These are phyloP conservation scores for Fusarium paranaense DNA, from an alignment of 2,329 filamentous ascomycete genomes.

Conservation along the genomic window DNA sequence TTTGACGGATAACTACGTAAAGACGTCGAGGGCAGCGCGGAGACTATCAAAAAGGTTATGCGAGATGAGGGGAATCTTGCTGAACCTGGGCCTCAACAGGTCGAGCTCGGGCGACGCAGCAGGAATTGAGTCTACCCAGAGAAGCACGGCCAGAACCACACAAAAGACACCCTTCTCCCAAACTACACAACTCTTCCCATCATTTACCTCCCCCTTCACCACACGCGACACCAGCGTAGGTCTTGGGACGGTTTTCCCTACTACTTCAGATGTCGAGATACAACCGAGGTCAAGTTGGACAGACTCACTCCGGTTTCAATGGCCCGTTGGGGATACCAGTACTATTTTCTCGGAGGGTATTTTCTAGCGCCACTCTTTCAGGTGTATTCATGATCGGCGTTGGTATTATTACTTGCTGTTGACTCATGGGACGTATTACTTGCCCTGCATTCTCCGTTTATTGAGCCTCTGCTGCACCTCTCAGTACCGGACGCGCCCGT, in stretches of 20 bases:
- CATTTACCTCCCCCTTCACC: neutral
- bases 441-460: neutral
- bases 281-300: slow-evolving; percentile 27
- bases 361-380: slow-evolving; percentile 1
- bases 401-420: neutral
- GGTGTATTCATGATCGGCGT: neutral
- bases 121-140: neutral
- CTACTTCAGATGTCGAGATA: slow-evolving; percentile 19
- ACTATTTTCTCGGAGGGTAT: slow-evolving; percentile 34
- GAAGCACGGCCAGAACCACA: neutral
- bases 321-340: slow-evolving; percentile 26
- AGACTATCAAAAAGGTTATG: slow-evolving; percentile 15
- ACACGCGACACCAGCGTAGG: neutral
- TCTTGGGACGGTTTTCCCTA: neutral
- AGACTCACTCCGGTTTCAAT: slow-evolving; percentile 22
- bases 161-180: neutral
- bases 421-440: neutral
- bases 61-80: slow-evolving; percentile 19
- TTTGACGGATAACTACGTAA: slow-evolving; percentile 20
- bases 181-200: neutral
- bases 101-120: slow-evolving; percentile 1
- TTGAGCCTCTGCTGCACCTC: neutral
- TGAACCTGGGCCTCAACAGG: slow-evolving; percentile 11
- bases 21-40: slow-evolving; percentile 10
- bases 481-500: neutral